Base-by-base conservation (phyloP, 495 filamentous ascomycete species). In the Cryomyces minteri region DNA sequence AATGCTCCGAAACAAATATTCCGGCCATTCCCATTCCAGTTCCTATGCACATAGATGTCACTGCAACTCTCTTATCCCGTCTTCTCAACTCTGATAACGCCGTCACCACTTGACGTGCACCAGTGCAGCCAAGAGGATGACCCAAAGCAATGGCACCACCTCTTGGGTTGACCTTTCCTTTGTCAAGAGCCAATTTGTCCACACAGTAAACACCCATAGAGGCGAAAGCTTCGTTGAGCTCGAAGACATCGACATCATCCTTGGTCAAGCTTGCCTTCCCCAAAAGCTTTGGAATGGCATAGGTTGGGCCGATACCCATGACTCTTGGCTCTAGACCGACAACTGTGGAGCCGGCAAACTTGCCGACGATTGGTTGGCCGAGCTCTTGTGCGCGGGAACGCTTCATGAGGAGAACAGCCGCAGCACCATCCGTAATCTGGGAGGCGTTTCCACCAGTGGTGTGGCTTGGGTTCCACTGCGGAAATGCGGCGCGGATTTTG, bases 171-270 rank as follows among this genome's bases (percentile, higher is more conserved):
- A 58, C 44, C 39, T 53, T 55, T 14, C 53, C 52, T 39, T 49
- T 48, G 18, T 54, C 52, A 9, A 58, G 18, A 5, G 46, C 52
- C 1, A 58, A 48, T 33, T 39, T 43, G 5, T 51, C 45, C 34
- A 54, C 47, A 37, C 55, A 58, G 7, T 51, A 51, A 4, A 58
- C 29, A 5, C 46, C 51, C 45, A 55, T 54, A n/a, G 49, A 52
- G 0, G 55, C 55, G 41, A 58, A 58, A 4, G 55, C 55, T 36
- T 58, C 55, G 34, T 58, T 58, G 30, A 58, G 44, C 50, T 58
- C 55, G 34, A 54, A 45, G 32, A 58, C 41, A 37, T 55, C 55
- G 11, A 58, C 45, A 32, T 58, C 55, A 29, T 55, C 51, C 44
- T 45, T 48, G n/a, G 44, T 43, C 11, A 53, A 31, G 8, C 50